These are phyloP conservation scores for Talaromyces sp. DNA, from an alignment of 2,329 filamentous ascomycete species.

Conservation along the genomic window DNA sequence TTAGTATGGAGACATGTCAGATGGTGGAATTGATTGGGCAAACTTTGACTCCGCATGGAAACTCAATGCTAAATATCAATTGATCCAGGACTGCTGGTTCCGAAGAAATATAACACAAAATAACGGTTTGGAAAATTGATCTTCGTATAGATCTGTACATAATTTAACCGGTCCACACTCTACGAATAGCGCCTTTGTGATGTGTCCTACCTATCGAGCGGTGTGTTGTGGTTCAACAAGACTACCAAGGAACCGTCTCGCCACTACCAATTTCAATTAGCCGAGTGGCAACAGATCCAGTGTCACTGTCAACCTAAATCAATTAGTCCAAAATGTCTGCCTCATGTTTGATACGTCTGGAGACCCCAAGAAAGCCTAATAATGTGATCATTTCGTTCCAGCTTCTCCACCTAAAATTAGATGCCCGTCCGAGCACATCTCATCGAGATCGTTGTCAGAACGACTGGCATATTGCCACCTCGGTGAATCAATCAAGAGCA, in stretches of 20 bases:
- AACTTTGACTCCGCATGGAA: neutral
- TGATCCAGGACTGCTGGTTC: neutral
- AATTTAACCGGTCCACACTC: neutral
- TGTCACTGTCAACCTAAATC: neutral
- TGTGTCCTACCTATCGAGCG: neutral
- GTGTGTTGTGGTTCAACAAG: neutral
- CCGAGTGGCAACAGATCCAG: neutral
- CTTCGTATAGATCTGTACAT: neutral
- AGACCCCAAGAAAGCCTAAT: too few species aligned
- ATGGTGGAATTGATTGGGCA: neutral
- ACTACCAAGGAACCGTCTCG: neutral
- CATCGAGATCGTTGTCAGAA: neutral
- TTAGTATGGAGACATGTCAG: neutral
- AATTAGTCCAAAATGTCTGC: neutral
- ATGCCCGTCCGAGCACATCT: neutral
- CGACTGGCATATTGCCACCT: neutral
- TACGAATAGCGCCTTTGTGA: neutral
- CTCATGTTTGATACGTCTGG: neutral
- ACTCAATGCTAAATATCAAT: neutral
- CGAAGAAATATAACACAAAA: neutral
- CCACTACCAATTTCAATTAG: neutral
- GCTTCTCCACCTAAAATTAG: neutral
- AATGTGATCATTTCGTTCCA: neutral
- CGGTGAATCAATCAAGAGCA: neutral
- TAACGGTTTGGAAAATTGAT: too few species aligned